Evolutionary conservation across 805 yeast genomes (phyloP), one percentile per base, ranked within the genome.

Genomic region (Peterozyma toletana): DNA sequence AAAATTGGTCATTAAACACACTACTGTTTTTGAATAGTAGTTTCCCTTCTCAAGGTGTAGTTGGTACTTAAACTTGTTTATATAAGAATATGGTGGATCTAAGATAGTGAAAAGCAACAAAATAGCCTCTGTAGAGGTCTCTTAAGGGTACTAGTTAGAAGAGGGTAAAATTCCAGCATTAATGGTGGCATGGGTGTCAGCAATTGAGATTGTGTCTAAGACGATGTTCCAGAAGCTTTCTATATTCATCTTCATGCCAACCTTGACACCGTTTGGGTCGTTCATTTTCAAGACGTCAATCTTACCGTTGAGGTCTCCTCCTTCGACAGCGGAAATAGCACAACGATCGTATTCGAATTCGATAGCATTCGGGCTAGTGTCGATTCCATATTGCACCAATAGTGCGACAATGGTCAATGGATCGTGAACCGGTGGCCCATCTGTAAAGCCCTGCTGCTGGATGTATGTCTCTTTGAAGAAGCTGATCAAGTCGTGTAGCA

Each of bases 351-450:
- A 56, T 18, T 43, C 42, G 37, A 50, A 53, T 3, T 53, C 50
- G 7, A 63, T 15, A 9, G 47, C 44, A 11, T 13, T 27, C 11
- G 29, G 33, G 5, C 33, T 40, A 13, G 52, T 52, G 13, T 47
- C 44, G 3, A 46, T 45, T 11, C 55, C 55, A 41, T 66, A 58
- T 41, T 77, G 57, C 16, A 77, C 75, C 41, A 86, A 58, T 33
- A 86, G 53, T 0, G 78, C 78, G 42, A 74, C 75, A 10, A 84
- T 65, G 1, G 95, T 85, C 41, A 85, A 64, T 1, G 93, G 91
- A 58, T 86, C 96, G 60, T 87, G 95, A 1, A 86, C 70, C 1
- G 89, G 87, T 4, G 93, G 89, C 0, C 93, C 91, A 5, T 56
- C 47, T 21, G 49, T 48, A 57, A 75, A 66, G 3, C 71, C 71